Evolutionary conservation across 1,284 basidiomycete genomes (phyloP), one percentile per base, ranked within the genome.

Genomic region (Cutaneotrichosporon daszewskae): DNA sequence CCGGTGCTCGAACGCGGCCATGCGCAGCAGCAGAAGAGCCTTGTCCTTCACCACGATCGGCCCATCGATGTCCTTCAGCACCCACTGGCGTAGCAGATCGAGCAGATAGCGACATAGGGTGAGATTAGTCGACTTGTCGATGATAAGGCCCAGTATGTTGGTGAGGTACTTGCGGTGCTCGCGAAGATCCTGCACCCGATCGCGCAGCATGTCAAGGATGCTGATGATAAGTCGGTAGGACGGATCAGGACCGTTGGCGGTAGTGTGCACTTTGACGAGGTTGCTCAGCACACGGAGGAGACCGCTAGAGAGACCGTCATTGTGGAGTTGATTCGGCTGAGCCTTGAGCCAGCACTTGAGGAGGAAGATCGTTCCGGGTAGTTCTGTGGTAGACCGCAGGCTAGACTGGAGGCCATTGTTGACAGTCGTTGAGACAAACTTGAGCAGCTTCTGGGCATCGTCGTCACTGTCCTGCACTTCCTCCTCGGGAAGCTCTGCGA

Each of bases 1-100:
- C 36, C 86, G 82, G 31, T 77, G 77, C 72, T 98, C 94, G 64
- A 87, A 95, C 16, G 79, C 76, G 23, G 81, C 79, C 90, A 99
- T 96, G 69, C 90, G 91, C 63, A 88, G 80, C 50, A 98, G 69
- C 26, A 98, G 74, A 24, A 79, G 83, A 1, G 92, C 86, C 69
- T 97, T 98, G 72, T 99, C 96, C 72, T 96, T 96, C 77, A 90
- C 85, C 0, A 87, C 89, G 2, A 92, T 90, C 4, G 66, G 53
- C 2, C 59, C 61, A 62, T 87, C 87, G 1, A 81, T 75, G 45
- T 92, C 89, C 41, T 83, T 83, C 59, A 82, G 80, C 34, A 87
- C 82, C 94, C 95, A 98, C 36, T 85, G 84, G 40, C 86, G 80
- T 48, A 88, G 81, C 52, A 94, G 80, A 43, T 90, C 84, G 18